Evolutionary conservation across 108 stramenopile genomes (phyloP), one percentile per base, ranked within the genome.

Genomic region (Schizochytrium sp.): DNA sequence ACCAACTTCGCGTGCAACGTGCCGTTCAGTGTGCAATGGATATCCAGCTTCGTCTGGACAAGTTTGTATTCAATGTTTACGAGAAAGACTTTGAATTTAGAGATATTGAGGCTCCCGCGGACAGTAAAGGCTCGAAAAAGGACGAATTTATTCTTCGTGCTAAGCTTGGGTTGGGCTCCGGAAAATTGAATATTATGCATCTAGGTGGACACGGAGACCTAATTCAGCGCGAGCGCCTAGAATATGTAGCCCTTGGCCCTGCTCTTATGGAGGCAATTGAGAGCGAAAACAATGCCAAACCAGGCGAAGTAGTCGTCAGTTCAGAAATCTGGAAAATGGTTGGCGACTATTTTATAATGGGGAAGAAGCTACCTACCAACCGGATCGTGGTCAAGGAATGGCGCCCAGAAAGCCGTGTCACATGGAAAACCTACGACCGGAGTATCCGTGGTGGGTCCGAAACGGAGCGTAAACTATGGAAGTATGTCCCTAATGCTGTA

Each of bases 11-110:
- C 88, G 47, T 17, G 17, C 7, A 60, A 57, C 88, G 93, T 42
- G 93, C 93, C 41, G 92, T 90, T 12, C 92, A 92, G 92, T 93
- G 93, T 89, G 93, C 92, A 1, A 50, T 89, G 28, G 92, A 90
- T 2, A 92, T 93, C 46, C 93, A 93, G 90, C 53, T 61, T 42
- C 47, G 40, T 13, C 72, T 91, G 8, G 19, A 88, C 58, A 45
- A 89, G 4, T 83, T 83, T 53, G 28, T 49, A 47, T 83, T 83
- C 47, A 53, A 72, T 19, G 76, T 83, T 38, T 83, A 83, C 76
- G 76, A 83, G 28, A 83, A 83, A 28, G 90, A 91, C 17, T 72
- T 53, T 38, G 72, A 93, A 19, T 83, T 19, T 28, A 83, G 53
- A 42, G 76, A 83, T 53, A 5, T 40, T 5, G 76, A 83, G 0